Percentiles rank a stretch among this genome's conserved stretches.
Conservation (phyloP, 495 filamentous ascomycete genomes). For the Thermothielavioides terrestris region DNA sequence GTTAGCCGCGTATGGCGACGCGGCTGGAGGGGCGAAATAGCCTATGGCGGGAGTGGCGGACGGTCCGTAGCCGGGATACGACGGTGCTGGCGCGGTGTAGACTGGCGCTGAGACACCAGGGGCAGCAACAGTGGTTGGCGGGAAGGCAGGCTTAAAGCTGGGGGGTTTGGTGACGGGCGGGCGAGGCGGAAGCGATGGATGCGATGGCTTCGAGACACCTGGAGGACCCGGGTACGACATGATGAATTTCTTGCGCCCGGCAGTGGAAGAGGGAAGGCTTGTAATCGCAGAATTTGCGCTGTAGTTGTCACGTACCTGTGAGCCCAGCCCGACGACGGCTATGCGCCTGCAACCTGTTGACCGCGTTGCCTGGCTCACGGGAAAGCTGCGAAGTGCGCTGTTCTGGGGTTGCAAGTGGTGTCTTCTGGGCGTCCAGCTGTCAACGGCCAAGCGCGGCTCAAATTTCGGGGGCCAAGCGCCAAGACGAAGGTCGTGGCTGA, state of each 20-base stretch:
- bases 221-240: constrained; percentile 92
- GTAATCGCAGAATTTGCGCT: constrained; percentile 3
- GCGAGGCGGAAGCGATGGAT: constrained; percentile 70
- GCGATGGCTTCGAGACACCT: constrained; percentile 58
- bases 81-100: constrained; percentile 21
- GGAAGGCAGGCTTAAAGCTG: constrained; percentile 52
- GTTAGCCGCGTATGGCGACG: constrained; percentile 28
- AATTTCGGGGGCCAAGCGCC: no score
- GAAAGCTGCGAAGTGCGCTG: neutral
- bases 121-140: constrained; percentile 23
- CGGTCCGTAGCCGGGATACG: constrained; percentile 25
- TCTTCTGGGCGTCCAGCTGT: neutral
- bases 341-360: constrained; percentile 12
- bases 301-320: constrained; percentile 41
- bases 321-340: constrained; percentile 22
- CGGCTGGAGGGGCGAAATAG: constrained; percentile 30
- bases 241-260: constrained; percentile 62
- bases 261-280: constrained; percentile 18
- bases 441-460: neutral
- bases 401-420: neutral
- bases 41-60: constrained; percentile 26
- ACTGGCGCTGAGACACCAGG: constrained; percentile 12
- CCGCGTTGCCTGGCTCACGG: constrained; percentile 22
- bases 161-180: constrained; percentile 60
- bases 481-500: no score